Evolutionary conservation across 2,329 filamentous ascomycete genomes (phyloP).

Genomic region (Ramularia endophylla): DNA sequence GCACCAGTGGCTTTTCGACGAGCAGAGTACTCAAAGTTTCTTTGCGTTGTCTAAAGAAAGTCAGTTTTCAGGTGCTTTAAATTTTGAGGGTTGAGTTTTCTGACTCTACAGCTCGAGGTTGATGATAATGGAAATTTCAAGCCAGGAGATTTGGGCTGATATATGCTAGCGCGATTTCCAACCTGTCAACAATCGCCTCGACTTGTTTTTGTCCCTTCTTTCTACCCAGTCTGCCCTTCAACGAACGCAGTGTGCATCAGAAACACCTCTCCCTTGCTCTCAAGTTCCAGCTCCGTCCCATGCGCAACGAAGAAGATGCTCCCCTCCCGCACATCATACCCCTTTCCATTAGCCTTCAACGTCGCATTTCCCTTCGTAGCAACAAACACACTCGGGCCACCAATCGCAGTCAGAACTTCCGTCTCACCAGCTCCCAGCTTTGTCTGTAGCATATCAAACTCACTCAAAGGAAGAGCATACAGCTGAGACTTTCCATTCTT

Average conservation of each 20-base stretch:
- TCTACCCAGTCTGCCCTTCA: conserved; percentile 24
- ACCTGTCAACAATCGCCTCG: too few species aligned
- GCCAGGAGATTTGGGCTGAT: too few species aligned
- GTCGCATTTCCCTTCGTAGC: conserved; percentile 54
- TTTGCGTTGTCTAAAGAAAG: too few species aligned
- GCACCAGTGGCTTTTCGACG: too few species aligned
- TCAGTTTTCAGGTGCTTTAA: too few species aligned
- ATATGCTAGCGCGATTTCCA: too few species aligned
- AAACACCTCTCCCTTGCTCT: conserved; percentile 37
- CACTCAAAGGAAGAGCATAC: conserved; percentile 62
- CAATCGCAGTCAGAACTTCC: conserved; percentile 51
- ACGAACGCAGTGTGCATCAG: conserved; percentile 46
- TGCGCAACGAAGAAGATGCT: conserved; percentile 63
- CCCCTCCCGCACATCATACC: conserved; percentile 53
- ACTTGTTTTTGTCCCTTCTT: too few species aligned
- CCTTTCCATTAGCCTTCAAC: conserved; percentile 50
- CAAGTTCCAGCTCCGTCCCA: conserved; percentile 45
- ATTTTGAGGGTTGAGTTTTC: too few species aligned
- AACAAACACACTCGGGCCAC: conserved; percentile 59
- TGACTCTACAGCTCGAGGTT: too few species aligned
- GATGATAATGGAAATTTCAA: too few species aligned
- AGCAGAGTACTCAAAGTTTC: too few species aligned
- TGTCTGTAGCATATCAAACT: conserved; percentile 64
- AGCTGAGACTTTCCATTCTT: conserved; percentile 55
- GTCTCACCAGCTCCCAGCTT: conserved; percentile 52